Evolutionary conservation across 306 rosid genomes (phyloP).

Genomic region (Malus sylvestris): DNA sequence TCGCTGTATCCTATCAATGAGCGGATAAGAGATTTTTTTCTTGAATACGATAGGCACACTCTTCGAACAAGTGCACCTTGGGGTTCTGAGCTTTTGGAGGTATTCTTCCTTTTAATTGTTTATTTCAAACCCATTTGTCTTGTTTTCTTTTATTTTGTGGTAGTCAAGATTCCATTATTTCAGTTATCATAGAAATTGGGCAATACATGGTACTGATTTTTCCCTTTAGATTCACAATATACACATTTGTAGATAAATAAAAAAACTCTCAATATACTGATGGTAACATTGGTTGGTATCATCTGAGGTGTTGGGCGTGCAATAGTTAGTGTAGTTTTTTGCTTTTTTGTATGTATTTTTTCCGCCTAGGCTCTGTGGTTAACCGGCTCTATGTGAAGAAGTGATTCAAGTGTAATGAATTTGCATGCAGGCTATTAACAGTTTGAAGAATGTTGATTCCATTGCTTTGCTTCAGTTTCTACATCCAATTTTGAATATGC

Average conservation of each 20-base stretch:
- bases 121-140: not conserved
- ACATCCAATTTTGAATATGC: slow-evolving; percentile 95
- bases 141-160: not conserved
- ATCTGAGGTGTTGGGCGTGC: not conserved
- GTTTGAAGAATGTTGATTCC: slow-evolving; percentile 99
- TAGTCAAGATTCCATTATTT: not conserved
- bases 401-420: slow-evolving; percentile 17
- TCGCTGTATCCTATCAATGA: slow-evolving; percentile 91
- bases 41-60: slow-evolving; percentile 95
- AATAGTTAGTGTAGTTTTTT: not conserved
- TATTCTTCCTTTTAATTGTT: slow-evolving; percentile 26
- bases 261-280: not conserved
- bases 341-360: not conserved
- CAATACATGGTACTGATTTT: not conserved
- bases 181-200: not conserved
- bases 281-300: not conserved
- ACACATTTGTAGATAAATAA: no score
- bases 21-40: slow-evolving; percentile 91
- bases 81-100: slow-evolving; percentile 99
- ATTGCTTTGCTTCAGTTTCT: slow-evolving; percentile 98
- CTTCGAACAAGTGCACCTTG: slow-evolving; percentile 99
- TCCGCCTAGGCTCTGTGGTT: not conserved
- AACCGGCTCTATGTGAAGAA: not conserved
- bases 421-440: slow-evolving; percentile 84
- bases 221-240: not conserved